Base-by-base conservation (phyloP, 306 rosid genomes). In the Chamaecrista fasciculata region DNA sequence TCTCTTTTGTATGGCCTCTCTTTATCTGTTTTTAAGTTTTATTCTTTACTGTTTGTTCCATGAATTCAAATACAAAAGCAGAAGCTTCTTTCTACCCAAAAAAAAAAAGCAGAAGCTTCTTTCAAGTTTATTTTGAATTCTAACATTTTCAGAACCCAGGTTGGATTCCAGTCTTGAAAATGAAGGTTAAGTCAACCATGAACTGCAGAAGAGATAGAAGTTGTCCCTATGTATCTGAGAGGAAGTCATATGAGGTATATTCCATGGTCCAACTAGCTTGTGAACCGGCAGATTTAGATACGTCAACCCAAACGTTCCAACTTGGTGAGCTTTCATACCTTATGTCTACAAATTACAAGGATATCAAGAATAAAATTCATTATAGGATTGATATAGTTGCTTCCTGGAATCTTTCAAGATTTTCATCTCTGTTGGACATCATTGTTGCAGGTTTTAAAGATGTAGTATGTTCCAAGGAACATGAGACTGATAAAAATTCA, bases 301-400 rank as follows among this genome's bases (percentile, higher is more conserved):
- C 50, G 24, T 50, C 74, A 25, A 33, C 20, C 49, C 75, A 43
- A 66, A 50, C 52, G 18, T 59, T 40, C 69, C 67, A 66, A 4
- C 19, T 42, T 49, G 78, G 84, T 75, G 67, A 80, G 78, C 26
- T 52, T 65, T 52, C 7, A 64, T 62, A 47, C 26, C 52, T 44
- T 5, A 18, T 25, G 6, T 66, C 28, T 18, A 31, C 29, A 25
- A 0, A 66, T 56, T 58, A 39, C 57, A 33, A 77, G 8, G 20
- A 19, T 16, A 10, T 1, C 19, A 40, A 60, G 37, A 21, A 68
- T n/a, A n/a, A n/a, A n/a, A n/a, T n/a, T n/a, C 9, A 19, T 57
- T 8, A 4, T 63, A 8, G 66, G 47, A 63, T 47, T 23, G 3
- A 7, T 40, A 8, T 3, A 21, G 15, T 40, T 66, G 28, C 28